A percentile compares a stretch with the other conserved stretches of the same genome.
Conservation (phyloP, 768 basidiomycete genomes). For the Clitopilus passeckerianus region DNA sequence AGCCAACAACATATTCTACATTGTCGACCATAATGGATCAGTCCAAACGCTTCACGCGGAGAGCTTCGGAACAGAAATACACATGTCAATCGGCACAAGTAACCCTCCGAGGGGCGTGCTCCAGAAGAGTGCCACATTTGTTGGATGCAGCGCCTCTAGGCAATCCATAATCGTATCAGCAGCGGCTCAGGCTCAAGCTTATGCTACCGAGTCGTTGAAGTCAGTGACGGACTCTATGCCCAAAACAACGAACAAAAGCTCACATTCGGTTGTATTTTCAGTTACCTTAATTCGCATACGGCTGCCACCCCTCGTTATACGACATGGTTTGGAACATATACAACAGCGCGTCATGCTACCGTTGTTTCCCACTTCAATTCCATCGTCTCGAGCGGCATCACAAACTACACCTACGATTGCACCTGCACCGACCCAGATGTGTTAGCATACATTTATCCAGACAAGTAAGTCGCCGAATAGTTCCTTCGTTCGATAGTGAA, state of each 20-base stretch:
- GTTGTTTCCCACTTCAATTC: slow-evolving; percentile 31
- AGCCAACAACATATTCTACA: slow-evolving; percentile 35
- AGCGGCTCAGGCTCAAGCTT: slow-evolving; percentile 29
- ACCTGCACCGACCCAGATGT: slow-evolving; percentile 29
- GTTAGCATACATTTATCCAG: slow-evolving; percentile 38
- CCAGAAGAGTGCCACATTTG: slow-evolving; percentile 27
- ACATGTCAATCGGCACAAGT: too few species aligned
- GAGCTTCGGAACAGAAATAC: slow-evolving; percentile 29
- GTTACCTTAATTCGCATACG: slow-evolving; percentile 25
- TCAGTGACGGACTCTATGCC: not conserved
- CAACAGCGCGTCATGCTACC: slow-evolving; percentile 27
- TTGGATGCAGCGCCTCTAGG: slow-evolving; percentile 26
- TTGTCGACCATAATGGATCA: slow-evolving; percentile 26
- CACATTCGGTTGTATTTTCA: not conserved
- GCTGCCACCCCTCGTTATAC: slow-evolving; percentile 30
- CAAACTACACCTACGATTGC: slow-evolving; percentile 25
- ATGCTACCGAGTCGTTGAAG: slow-evolving; percentile 28
- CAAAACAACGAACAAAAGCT: too few species aligned
- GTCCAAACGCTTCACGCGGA: slow-evolving; percentile 27
- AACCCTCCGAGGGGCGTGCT: slow-evolving; percentile 17
- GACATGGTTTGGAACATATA: slow-evolving; percentile 45
- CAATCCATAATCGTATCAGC: slow-evolving; percentile 26
- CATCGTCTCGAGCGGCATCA: slow-evolving; percentile 19
- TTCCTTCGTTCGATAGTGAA: not conserved
- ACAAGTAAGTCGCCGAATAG: slow-evolving; percentile 18